A percentile compares a stretch with the other conserved stretches of the same genome.
Evolutionary conservation across 1,139 yeast species (phyloP).

Genomic region (Starmera stellimalicola): DNA sequence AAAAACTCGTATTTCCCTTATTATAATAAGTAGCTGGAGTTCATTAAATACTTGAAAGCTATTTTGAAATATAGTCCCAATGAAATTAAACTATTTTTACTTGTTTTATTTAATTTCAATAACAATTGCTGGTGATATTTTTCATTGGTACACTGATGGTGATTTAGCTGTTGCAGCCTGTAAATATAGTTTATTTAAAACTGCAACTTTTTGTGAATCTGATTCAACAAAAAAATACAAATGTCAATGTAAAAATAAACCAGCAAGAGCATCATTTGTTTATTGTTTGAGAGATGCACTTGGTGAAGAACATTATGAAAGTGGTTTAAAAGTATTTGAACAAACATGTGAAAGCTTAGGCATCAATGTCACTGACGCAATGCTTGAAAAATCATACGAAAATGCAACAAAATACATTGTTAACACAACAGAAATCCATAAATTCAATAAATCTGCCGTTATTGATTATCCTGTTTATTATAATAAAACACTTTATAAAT

Average conservation of each 20-base stretch:
- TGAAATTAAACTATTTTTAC: too few relatives aligned
- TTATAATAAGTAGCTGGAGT: too few relatives aligned
- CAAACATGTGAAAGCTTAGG: constrained; percentile 12
- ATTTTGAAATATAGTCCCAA: too few relatives aligned
- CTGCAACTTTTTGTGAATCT: constrained; percentile 17
- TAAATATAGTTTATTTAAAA: constrained; percentile 13
- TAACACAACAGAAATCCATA: constrained; percentile 21
- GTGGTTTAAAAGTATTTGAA: constrained; percentile 10
- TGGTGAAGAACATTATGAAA: constrained; percentile 4
- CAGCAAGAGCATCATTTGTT: constrained; percentile 20
- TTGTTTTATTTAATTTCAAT: too few relatives aligned
- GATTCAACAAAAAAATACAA: constrained; percentile 12
- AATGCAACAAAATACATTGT: constrained; percentile 31
- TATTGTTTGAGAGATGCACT: constrained; percentile 18
- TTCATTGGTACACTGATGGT: constrained; percentile 11
- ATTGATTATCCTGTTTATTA: constrained; percentile 21
- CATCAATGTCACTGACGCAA: constrained; percentile 21
- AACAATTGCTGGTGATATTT: background rate
- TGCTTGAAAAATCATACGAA: constrained; percentile 28
- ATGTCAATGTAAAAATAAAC: constrained; percentile 19
- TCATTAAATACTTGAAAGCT: too few relatives aligned
- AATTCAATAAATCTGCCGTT: constrained; percentile 19
- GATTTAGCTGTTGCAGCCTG: constrained; percentile 19
- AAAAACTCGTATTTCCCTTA: too few relatives aligned
- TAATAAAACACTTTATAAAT: constrained; percentile 20